Evolutionary conservation across 257 asterid species (phyloP), one percentile per base, ranked within the genome.

Genomic region (Solanum rostratum): DNA sequence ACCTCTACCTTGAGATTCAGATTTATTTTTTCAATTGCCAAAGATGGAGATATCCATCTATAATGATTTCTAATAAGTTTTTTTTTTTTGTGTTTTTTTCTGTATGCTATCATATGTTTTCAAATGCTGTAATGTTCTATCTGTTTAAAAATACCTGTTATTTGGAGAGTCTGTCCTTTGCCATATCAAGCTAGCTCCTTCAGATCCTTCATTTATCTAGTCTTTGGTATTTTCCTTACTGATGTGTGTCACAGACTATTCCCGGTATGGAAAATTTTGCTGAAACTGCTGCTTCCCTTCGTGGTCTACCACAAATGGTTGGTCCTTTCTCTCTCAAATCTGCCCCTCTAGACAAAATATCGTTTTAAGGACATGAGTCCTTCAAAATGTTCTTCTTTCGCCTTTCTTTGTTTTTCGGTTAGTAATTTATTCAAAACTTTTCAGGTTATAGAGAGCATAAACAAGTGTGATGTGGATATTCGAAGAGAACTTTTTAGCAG

Each of bases 301-400:
- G 98, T 63, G 99, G 98, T 87, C 94, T 97, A 82, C 97, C 97
- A 12, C 98, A 95, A 88, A 95, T 94, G 98, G 98, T 94, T 88
- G 92, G 76, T 87, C 83, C 43, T 52, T 79, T 83, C 78, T 78
- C 60, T 24, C 22, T 24, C 12, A 4, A 74, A 49, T 74, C 8
- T 76, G 41, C 39, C 6, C 43, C 30, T 45, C 7, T 74, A 74
- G 81, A 46, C 14, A 74, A 33, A 33, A 46, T 74, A 74, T 27
- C 16, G 14, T 16, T 49, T 33, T 15, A 20, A 41, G 54, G 81
- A 46, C 41, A 14, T 24, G 4, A 2, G 62, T 76, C 43, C 81
- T 49, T 45, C 57, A 73, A 45, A 71, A 55, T 80, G 57, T 71
- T 76, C 33, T 46, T 80, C 27, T 39, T 16, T 54, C 13, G 1